Percentiles rank a stretch among this genome's conserved stretches.
Evolutionary conservation across 2,329 filamentous ascomycete species (phyloP).

Genomic region (Epichloe bromicola): DNA sequence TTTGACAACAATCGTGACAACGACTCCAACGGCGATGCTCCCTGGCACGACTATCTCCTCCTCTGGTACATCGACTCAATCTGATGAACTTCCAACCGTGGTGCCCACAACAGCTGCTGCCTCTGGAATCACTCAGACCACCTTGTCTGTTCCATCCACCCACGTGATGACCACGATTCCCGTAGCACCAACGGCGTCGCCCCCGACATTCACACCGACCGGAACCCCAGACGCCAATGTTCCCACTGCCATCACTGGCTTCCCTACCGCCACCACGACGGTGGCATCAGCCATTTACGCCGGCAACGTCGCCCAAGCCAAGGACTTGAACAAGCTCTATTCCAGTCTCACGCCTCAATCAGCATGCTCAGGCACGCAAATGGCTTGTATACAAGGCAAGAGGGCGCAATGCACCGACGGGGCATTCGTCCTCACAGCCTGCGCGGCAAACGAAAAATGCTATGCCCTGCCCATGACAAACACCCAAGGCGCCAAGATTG

Average conservation of each 20-base stretch:
- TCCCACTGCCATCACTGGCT: conserved; percentile 28
- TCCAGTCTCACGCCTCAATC: conserved; percentile 29
- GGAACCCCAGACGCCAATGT: conserved; percentile 24
- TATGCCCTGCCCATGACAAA: conserved; percentile 41
- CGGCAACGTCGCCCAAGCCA: conserved; percentile 31
- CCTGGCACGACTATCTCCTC: background rate
- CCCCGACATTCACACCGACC: conserved; percentile 16
- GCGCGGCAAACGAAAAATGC: conserved; percentile 28
- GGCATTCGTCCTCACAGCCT: conserved; percentile 27
- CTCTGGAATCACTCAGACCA: background rate
- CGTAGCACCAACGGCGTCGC: background rate
- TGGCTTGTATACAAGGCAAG: conserved; percentile 39
- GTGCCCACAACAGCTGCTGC: background rate
- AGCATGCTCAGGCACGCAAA: conserved; percentile 32
- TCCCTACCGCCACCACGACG: conserved; percentile 24
- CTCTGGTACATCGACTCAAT: background rate
- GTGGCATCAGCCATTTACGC: conserved; percentile 29
- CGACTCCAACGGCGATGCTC: background rate
- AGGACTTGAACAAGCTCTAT: conserved; percentile 34
- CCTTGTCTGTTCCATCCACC: background rate
- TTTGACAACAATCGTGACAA: background rate
- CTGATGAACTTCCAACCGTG: background rate
- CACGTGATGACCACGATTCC: background rate
- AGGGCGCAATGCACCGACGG: conserved; percentile 33
- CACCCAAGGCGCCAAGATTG: conserved; percentile 33